Evolutionary conservation across 2,329 filamentous ascomycete genomes (phyloP), one percentile per base, ranked within the genome.

Genomic region (Penicillium oxalicum): DNA sequence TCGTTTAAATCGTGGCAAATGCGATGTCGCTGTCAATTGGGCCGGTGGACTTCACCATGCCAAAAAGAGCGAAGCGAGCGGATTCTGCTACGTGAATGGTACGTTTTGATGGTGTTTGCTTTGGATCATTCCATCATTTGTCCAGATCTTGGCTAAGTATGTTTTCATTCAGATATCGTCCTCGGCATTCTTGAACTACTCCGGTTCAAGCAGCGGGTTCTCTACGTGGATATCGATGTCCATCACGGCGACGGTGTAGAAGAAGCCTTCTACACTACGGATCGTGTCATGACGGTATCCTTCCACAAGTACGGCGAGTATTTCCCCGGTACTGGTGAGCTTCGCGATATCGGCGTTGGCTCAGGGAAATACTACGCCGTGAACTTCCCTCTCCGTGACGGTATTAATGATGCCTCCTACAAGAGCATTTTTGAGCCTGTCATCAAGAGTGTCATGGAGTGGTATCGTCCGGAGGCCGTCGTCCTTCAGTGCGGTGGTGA

Each of bases 1-100:
- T n/a, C 75, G 82, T 45, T 67, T 86, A 57, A 86, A 85, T 59
- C 72, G 82, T 48, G 79, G 80, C 41, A 86, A 86, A 62, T 86
- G 82, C 62, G 83, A 86, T 58, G 78, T 86, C 50, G 81, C 82
- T 9, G 65, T 74, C 48, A 94, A 95, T 60, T 98, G 93, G 93
- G 91, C 91, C 26, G 93, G 93, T 48, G 93, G 93, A 38, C 80
- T 98, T 36, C 93, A 98, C 69, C 93, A 98, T 65, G 93, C 93
- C 35, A 96, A 97, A 70, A 93, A 91, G 68, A 86, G 87, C 49
- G 90, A 95, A 72, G 91, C 93, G 0, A 93, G 88, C 40, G 93
- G 93, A 0, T 98, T 98, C 69, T 98, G 93, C 72, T 98, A 98
- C 70, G 91, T 97, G 73, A 98, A 98, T 69, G 91, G 69, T 72